Conservation (phyloP, 148 eudicot genomes). For the Silene conica region DNA sequence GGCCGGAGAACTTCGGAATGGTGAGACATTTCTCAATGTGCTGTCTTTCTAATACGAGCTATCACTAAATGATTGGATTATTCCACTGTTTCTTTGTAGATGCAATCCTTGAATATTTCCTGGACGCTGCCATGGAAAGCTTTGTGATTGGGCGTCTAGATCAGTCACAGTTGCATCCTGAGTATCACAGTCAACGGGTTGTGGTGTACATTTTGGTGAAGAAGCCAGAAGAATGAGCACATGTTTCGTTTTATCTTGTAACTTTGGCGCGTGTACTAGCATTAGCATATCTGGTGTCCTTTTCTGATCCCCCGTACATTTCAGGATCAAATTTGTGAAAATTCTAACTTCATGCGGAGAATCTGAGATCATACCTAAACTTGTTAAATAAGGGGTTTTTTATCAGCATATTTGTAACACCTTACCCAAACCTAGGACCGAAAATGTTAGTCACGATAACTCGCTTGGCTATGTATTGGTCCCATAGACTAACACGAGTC, state of each 20-base stretch:
- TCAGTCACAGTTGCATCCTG: conserved; percentile 72
- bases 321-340: background rate
- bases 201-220: conserved; percentile 64
- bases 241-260: background rate
- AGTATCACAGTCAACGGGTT: conserved; percentile 72
- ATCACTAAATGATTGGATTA: background rate
- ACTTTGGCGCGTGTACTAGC: background rate
- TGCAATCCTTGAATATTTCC: conserved; percentile 71
- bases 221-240: conserved; percentile 21
- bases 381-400: too few species aligned
- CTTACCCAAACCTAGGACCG: too few species aligned
- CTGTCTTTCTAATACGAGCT: background rate
- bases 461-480: too few species aligned
- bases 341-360: background rate
- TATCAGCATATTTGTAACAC: too few species aligned
- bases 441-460: too few species aligned
- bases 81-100: background rate
- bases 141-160: conserved; percentile 71
- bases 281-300: background rate
- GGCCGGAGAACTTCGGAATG: conserved; percentile 93
- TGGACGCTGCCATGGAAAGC: conserved; percentile 62
- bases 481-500: too few species aligned
- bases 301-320: background rate
- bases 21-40: conserved; percentile 29
- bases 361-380: too few species aligned